These are phyloP conservation scores for Fulvia fulva DNA, from an alignment of 2,329 filamentous ascomycete genomes.

Conservation along the genomic window DNA sequence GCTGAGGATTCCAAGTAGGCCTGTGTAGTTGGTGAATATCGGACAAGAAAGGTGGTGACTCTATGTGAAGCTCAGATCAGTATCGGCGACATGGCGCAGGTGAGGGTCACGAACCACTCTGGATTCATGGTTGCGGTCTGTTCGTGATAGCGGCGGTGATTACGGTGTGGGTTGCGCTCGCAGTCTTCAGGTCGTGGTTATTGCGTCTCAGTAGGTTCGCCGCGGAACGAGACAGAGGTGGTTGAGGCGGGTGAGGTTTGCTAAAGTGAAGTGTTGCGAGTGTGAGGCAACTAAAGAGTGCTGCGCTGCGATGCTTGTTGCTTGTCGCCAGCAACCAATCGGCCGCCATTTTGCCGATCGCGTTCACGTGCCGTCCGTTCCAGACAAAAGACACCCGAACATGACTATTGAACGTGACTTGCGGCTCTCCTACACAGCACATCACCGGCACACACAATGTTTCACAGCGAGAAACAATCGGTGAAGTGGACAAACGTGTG, in stretches of 20 bases:
- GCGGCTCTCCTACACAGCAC: neutral
- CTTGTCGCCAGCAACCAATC: no score
- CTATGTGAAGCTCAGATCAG: constrained; percentile 11
- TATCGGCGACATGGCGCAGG: constrained; percentile 4
- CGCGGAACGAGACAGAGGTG: neutral
- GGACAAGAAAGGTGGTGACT: neutral
- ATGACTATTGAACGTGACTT: neutral
- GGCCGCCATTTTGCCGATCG: no score
- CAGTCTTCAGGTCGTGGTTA: neutral
- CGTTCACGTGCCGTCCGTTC: no score
- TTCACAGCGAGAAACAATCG: neutral
- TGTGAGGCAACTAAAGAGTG: neutral
- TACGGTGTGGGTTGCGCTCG: neutral
- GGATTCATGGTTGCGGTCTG: constrained; percentile 65
- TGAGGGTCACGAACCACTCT: constrained; percentile 68
- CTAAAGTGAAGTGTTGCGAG: neutral
- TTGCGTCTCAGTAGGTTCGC: neutral
- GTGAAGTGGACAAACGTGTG: neutral
- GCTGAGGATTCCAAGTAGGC: neutral
- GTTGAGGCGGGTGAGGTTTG: neutral
- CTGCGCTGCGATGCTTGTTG: neutral
- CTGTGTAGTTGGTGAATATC: neutral
- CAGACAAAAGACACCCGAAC: neutral
- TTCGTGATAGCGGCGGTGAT: neutral
- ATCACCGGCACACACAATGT: neutral